phyloP scores from a whole-genome alignment of 192 early-diverging fungal genomes.

The Coemansia sp. region DNA sequence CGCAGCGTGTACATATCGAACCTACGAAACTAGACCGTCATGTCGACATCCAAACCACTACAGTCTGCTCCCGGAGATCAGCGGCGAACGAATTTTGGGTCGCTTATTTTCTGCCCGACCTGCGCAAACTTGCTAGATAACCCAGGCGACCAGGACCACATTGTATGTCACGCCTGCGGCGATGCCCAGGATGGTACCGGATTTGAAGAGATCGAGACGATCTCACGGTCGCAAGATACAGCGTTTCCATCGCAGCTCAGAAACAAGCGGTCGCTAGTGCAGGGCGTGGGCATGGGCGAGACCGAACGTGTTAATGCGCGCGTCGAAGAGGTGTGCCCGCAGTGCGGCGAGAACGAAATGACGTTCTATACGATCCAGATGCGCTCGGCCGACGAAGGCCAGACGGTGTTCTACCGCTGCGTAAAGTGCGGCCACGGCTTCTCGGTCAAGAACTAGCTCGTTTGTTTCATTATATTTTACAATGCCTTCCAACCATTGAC shows the following conservation, averaged over 20 bases:
- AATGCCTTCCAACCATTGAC: neutral
- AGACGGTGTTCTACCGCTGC: slow-evolving; percentile 99
- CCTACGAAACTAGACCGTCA: neutral
- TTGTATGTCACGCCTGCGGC: slow-evolving; percentile 82
- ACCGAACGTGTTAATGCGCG: slow-evolving; percentile 45
- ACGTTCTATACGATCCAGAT: slow-evolving; percentile 95
- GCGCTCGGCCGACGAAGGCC: slow-evolving; percentile 98
- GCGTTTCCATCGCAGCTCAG: slow-evolving; percentile 78
- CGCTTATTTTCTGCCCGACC: slow-evolving; percentile 86
- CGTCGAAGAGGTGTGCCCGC: slow-evolving; percentile 95
- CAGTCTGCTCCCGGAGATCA: slow-evolving; percentile 1
- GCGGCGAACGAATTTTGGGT: slow-evolving; percentile 58
- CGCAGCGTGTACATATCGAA: slow-evolving; percentile 2
- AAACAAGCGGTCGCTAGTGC: slow-evolving; percentile 69
- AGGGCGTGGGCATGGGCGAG: slow-evolving; percentile 49
- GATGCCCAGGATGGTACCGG: slow-evolving; percentile 62
- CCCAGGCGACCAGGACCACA: slow-evolving; percentile 71
- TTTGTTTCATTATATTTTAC: neutral
- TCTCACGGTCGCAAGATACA: slow-evolving; percentile 71
- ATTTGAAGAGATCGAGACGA: slow-evolving; percentile 78
- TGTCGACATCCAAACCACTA: neutral
- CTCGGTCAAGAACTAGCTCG: slow-evolving; percentile 49
- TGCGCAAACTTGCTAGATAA: slow-evolving; percentile 91
- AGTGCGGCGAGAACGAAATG: slow-evolving; percentile 93
- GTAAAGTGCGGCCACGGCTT: slow-evolving; percentile 85